A percentile compares a stretch with the other conserved stretches of the same genome.
Conservation (phyloP, 108 stramenopile species). For the Nannochloropsis gaditana region DNA sequence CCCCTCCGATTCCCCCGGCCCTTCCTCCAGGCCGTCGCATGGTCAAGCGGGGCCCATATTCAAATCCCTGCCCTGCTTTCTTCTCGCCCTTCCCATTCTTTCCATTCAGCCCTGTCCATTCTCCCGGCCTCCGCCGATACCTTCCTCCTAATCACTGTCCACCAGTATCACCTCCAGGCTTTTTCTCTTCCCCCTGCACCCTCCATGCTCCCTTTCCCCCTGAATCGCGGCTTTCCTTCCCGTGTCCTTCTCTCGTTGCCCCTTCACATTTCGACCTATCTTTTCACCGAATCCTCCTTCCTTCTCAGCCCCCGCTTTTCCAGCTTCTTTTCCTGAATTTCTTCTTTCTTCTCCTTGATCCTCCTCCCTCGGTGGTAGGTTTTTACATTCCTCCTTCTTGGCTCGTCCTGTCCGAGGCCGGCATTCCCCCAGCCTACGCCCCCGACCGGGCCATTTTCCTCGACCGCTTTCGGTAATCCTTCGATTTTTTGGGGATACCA, state of each 20-base stretch:
- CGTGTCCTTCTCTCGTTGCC: background rate
- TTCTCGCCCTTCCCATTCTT: background rate
- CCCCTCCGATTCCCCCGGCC: background rate
- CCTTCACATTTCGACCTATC: background rate
- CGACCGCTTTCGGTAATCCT: too few relatives aligned
- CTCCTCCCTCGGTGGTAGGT: background rate
- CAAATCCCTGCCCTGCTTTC: background rate
- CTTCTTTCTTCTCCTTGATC: background rate
- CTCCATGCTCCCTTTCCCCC: background rate
- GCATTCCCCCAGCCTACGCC: background rate
- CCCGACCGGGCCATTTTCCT: background rate
- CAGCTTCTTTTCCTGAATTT: background rate
- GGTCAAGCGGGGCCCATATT: background rate
- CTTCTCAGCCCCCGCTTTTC: too few relatives aligned
- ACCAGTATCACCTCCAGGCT: background rate
- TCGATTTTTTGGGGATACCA: too few relatives aligned
- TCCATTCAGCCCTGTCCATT: background rate
- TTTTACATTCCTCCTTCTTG: background rate
- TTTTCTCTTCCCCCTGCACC: background rate
- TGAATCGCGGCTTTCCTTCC: background rate
- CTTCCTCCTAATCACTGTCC: background rate
- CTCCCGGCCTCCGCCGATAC: background rate
- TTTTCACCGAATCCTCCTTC: background rate
- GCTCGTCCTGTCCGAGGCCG: background rate
- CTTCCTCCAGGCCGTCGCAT: background rate